Conservation (phyloP, 2,329 filamentous ascomycete species). For the Elsinoe necatrix region DNA sequence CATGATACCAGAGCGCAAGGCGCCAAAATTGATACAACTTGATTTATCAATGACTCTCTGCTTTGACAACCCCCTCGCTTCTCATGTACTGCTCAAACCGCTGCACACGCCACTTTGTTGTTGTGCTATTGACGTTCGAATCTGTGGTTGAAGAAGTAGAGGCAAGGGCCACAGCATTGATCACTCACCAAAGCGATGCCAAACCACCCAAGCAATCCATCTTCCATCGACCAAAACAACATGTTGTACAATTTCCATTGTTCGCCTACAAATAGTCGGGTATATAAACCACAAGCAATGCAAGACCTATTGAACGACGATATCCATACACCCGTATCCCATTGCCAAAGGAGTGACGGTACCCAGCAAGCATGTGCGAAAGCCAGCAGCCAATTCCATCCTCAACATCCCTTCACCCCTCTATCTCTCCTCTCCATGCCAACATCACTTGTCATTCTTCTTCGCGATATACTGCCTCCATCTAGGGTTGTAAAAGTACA, state of each 20-base stretch:
- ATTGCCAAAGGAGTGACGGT: neutral
- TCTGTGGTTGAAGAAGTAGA: too few species aligned
- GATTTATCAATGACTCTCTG: neutral
- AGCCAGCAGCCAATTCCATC: neutral
- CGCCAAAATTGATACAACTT: constrained; percentile 2
- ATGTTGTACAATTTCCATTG: neutral
- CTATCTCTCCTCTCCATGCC: neutral
- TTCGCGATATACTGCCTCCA: neutral
- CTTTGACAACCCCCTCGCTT: neutral
- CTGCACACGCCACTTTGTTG: neutral
- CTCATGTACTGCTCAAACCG: neutral
- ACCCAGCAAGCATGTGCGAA: neutral
- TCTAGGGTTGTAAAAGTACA: constrained; percentile 24
- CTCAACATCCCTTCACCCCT: neutral
- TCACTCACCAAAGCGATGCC: too few species aligned
- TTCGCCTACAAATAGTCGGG: neutral
- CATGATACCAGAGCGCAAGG: neutral
- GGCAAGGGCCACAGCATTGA: too few species aligned
- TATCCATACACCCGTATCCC: neutral
- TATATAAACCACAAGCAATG: neutral
- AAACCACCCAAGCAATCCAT: too few species aligned
- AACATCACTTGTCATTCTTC: neutral
- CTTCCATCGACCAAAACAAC: too few species aligned
- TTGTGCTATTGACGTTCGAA: too few species aligned
- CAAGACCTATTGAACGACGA: neutral